Conservation (phyloP, 768 basidiomycete species). For the Calvatia gigantea region DNA sequence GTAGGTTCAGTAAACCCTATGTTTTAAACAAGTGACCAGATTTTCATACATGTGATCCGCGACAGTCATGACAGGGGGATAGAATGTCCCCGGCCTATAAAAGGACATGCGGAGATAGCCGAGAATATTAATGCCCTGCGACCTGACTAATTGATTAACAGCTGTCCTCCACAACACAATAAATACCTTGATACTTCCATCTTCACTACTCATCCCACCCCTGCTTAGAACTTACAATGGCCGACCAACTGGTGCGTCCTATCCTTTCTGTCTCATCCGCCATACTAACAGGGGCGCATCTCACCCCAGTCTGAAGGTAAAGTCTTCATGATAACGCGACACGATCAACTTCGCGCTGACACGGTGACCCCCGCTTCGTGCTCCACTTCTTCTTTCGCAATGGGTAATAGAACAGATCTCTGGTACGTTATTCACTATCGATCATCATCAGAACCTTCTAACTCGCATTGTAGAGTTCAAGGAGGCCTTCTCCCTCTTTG, state of each 20-base stretch:
- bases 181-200: constrained; percentile 2
- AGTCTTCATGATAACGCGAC: constrained; percentile 14
- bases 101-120: constrained; percentile 11
- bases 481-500: constrained; percentile 97
- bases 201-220: constrained; percentile 4
- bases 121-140: not conserved
- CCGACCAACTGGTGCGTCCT: constrained; percentile 52
- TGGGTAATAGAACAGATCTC: constrained; percentile 76
- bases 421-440: constrained; percentile 44
- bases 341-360: not conserved
- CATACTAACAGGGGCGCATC: constrained; percentile 11
- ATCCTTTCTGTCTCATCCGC: constrained; percentile 2
- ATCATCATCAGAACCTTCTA: constrained; percentile 4
- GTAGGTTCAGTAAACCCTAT: no score
- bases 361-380: not conserved
- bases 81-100: not conserved
- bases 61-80: not conserved
- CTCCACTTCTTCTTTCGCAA: not conserved
- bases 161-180: constrained; percentile 1
- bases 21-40: no score
- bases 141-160: not conserved
- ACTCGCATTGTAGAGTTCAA: constrained; percentile 71
- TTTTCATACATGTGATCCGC: no score
- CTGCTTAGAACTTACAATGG: constrained; percentile 33
- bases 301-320: constrained; percentile 54